phyloP scores from a whole-genome alignment of 176 grass and related monocot species.

The Olyra latifolia region DNA sequence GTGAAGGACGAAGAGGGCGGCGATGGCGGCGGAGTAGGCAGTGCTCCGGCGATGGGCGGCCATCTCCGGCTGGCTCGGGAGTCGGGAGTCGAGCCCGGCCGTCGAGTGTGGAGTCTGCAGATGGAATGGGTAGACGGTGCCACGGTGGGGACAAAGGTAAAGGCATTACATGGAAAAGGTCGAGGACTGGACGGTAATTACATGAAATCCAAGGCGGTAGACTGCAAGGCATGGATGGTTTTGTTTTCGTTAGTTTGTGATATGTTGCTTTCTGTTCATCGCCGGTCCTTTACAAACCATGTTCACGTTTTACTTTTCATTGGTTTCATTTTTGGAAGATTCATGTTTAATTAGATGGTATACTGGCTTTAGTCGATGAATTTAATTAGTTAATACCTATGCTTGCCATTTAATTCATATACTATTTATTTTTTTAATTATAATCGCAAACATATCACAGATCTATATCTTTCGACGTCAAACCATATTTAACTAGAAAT shows the following conservation, averaged over 20 bases:
- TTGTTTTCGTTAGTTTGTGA: not conserved
- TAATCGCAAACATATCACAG: no score
- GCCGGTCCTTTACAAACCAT: no score
- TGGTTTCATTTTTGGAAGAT: not conserved
- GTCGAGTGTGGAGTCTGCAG: conserved; percentile 25
- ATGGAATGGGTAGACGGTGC: conserved; percentile 1
- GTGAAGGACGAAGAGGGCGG: conserved; percentile 26
- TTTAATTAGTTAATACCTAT: no score
- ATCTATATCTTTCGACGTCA: no score
- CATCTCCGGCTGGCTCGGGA: conserved; percentile 43
- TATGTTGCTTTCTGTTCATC: not conserved
- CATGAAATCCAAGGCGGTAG: not conserved
- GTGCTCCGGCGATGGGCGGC: conserved; percentile 32
- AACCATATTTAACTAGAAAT: no score
- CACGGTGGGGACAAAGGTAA: not conserved
- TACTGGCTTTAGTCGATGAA: no score
- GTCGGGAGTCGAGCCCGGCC: no score
- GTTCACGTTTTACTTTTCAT: not conserved
- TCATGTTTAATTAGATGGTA: no score
- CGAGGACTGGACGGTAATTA: conserved; percentile 10
- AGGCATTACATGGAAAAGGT: not conserved
- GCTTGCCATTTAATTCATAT: no score
- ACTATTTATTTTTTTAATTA: no score
- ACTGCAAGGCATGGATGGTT: not conserved
- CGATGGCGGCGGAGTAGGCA: not conserved